Percentiles rank a stretch among this genome's conserved stretches.
Evolutionary conservation across 2,329 filamentous ascomycete genomes (phyloP).

Genomic region (Cladosporium phlei): DNA sequence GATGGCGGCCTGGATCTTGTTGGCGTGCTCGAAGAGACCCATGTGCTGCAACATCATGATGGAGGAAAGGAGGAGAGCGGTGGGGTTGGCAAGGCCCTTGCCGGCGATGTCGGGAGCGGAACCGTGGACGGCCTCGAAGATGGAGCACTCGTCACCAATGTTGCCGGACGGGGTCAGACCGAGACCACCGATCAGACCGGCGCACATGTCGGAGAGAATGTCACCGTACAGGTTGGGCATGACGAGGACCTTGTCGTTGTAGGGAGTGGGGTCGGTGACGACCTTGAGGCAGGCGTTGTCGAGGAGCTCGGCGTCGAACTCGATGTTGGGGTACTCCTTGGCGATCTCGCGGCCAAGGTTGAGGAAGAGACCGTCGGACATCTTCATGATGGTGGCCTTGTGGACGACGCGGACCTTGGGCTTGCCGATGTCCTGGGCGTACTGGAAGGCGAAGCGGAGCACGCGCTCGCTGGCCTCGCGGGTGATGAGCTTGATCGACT

Average conservation of each 20-base stretch:
- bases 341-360: constrained; percentile 76
- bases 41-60: constrained; percentile 99
- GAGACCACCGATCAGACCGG: constrained; percentile 94
- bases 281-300: constrained; percentile 99
- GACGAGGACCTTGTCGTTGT: constrained; percentile 99
- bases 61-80: constrained; percentile 86
- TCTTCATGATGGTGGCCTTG: constrained; percentile 99
- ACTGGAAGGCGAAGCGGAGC: constrained; percentile 95
- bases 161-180: constrained; percentile 96
- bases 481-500: constrained; percentile 99
- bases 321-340: constrained; percentile 92
- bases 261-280: constrained; percentile 89
- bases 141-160: constrained; percentile 98
- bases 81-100: constrained; percentile 94
- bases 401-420: constrained; percentile 97
- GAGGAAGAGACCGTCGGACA: constrained; percentile 98
- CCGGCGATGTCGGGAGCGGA: constrained; percentile 95
- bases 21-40: constrained; percentile 78
- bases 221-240: constrained; percentile 98
- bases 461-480: constrained; percentile 91
- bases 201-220: constrained; percentile 99
- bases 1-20: constrained; percentile 86
- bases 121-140: constrained; percentile 98
- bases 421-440: constrained; percentile 87
- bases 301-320: constrained; percentile 96